Conservation (phyloP, 1,284 basidiomycete genomes). For the Irpex lacteus region DNA sequence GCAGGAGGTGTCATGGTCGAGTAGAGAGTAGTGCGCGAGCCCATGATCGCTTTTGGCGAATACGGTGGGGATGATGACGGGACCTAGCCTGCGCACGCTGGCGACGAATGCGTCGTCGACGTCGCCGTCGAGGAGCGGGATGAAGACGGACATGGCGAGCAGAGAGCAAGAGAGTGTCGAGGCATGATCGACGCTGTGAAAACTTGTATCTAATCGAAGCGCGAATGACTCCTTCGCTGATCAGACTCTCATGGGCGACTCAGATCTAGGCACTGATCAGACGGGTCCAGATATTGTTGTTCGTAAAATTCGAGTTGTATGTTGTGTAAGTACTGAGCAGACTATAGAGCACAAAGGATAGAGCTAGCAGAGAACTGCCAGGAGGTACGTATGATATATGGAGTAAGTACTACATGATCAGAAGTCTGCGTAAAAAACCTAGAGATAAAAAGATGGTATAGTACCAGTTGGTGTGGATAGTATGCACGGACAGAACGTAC, state of each 20-base stretch:
- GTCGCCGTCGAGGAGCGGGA: slow-evolving; percentile 55
- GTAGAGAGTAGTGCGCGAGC: slow-evolving; percentile 48
- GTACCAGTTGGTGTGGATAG: background rate
- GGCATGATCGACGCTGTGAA: slow-evolving; percentile 8
- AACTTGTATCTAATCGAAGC: slow-evolving; percentile 5
- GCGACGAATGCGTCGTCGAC: slow-evolving; percentile 49
- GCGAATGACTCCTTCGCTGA: slow-evolving; percentile 1
- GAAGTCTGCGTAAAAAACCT: background rate
- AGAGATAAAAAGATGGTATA: background rate
- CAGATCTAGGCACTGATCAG: background rate
- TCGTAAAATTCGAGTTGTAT: background rate
- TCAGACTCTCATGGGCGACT: background rate
- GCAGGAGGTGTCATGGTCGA: slow-evolving; percentile 48
- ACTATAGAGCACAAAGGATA: background rate
- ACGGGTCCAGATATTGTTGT: too few species aligned
- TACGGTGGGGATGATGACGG: slow-evolving; percentile 56
- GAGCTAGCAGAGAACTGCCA: background rate
- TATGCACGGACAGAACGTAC: background rate
- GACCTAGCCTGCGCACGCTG: slow-evolving; percentile 71
- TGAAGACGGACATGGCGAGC: slow-evolving; percentile 50
- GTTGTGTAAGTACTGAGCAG: background rate
- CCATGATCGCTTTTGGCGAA: slow-evolving; percentile 29
- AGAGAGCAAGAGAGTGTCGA: slow-evolving; percentile 4
- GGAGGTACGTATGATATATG: background rate
- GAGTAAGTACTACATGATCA: background rate